Conservation (phyloP, 441 rosid genomes). For the Pelargonium fulgidum region DNA sequence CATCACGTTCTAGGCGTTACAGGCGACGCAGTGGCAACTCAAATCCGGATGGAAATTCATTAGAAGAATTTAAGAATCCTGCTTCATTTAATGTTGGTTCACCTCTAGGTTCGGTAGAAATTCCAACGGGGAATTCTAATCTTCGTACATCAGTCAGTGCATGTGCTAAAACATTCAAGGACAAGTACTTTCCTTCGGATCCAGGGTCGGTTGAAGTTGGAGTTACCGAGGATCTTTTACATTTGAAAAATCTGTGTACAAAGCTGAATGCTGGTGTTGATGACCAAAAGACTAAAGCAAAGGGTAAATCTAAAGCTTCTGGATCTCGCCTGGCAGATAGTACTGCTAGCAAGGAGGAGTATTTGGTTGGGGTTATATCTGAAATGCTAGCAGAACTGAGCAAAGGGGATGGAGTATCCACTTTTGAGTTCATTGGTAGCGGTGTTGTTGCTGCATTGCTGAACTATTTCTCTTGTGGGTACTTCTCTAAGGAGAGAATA, state of each 20-base stretch:
- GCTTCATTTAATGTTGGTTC: constrained; percentile 53
- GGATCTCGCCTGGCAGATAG: constrained; percentile 49
- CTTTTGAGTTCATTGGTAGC: constrained; percentile 98
- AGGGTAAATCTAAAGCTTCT: constrained; percentile 83
- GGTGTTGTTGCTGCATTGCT: constrained; percentile 95
- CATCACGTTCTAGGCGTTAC: constrained; percentile 86
- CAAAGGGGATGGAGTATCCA: constrained; percentile 98
- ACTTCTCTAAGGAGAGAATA: constrained; percentile 74
- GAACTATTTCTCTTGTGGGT: constrained; percentile 84
- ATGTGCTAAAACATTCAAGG: constrained; percentile 86
- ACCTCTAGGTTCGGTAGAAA: constrained; percentile 58
- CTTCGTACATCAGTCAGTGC: constrained; percentile 71
- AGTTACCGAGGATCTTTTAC: constrained; percentile 91
- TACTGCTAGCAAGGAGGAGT: constrained; percentile 72
- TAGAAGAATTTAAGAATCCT: constrained; percentile 60
- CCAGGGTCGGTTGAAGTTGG: constrained; percentile 84
- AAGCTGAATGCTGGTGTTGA: constrained; percentile 75
- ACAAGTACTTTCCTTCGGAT: constrained; percentile 74
- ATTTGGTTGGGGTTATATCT: constrained; percentile 65
- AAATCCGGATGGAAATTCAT: constrained; percentile 57
- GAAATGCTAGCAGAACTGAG: constrained; percentile 83
- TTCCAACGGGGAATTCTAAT: constrained; percentile 60
- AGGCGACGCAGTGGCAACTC: constrained; percentile 70
- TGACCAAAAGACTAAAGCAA: constrained; percentile 80
- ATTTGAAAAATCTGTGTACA: constrained; percentile 71